phyloP scores from a whole-genome alignment of 1,284 basidiomycete species.

The Fomitiporia mediterranea region DNA sequence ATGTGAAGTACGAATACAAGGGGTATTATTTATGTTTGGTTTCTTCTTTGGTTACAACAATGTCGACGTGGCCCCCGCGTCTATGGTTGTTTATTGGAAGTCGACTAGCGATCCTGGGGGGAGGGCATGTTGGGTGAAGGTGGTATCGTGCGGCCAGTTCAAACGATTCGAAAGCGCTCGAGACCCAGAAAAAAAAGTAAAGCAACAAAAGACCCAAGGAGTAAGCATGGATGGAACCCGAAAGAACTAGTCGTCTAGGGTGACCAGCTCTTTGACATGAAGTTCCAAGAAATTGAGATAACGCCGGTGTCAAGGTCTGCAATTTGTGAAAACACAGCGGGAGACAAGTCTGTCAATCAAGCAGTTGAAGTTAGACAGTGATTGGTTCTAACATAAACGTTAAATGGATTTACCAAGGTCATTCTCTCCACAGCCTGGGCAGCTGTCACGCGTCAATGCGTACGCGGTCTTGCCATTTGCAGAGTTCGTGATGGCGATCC shows the following conservation, averaged over 20 bases:
- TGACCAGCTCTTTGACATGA: constrained; percentile 17
- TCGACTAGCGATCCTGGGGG: constrained; percentile 2
- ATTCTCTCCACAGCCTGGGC: constrained; percentile 31
- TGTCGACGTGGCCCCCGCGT: constrained; percentile 7
- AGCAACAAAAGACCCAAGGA: neutral
- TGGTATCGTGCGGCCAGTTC: constrained; percentile 1
- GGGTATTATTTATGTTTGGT: constrained; percentile 11
- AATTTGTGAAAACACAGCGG: constrained; percentile 21
- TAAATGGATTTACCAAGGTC: constrained; percentile 30
- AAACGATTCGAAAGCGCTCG: constrained; percentile 1
- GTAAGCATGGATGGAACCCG: neutral
- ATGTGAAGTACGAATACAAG: constrained; percentile 13
- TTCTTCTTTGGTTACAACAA: constrained; percentile 11
- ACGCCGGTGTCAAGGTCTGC: constrained; percentile 20
- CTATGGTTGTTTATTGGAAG: constrained; percentile 14
- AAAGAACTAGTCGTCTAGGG: constrained; percentile 8
- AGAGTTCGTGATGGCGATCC: constrained; percentile 29
- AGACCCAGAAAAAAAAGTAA: neutral
- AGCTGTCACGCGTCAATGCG: constrained; percentile 33
- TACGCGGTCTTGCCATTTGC: constrained; percentile 31
- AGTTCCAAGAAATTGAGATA: constrained; percentile 22
- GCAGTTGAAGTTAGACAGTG: neutral
- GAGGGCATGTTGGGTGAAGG: too few relatives aligned
- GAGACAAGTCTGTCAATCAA: constrained; percentile 25
- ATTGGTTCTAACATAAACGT: neutral